Conservation (phyloP, 768 basidiomycete genomes). For the Lanmaoa rubissima region DNA sequence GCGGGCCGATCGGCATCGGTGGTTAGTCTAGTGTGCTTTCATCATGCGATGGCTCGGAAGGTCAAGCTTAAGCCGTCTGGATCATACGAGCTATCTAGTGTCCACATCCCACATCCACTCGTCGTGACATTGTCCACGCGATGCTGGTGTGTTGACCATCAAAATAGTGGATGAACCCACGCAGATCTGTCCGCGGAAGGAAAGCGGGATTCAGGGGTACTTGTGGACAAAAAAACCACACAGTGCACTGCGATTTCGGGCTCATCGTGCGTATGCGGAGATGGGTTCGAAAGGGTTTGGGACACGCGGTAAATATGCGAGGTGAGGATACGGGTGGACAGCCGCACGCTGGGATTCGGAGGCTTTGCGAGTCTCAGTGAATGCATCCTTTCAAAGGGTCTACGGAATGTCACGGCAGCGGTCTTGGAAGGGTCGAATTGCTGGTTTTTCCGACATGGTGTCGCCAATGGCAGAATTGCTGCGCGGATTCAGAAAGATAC, state of each 20-base stretch:
- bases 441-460: not conserved
- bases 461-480: not conserved
- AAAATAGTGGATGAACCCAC: not conserved
- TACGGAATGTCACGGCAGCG: not conserved
- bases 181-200: not conserved
- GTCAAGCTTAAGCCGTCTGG: not conserved
- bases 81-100: not conserved
- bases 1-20: conserved; percentile 26
- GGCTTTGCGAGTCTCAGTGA: not conserved
- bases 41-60: not conserved
- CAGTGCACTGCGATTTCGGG: not conserved
- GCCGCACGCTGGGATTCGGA: not conserved
- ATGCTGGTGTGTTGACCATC: not conserved
- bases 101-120: not conserved
- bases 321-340: not conserved
- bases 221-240: no score
- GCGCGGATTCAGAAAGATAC: not conserved
- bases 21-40: conserved; percentile 1
- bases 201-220: not conserved
- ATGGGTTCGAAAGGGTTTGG: not conserved
- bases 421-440: not conserved
- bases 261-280: not conserved
- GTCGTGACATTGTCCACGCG: not conserved
- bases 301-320: conserved; percentile 16
- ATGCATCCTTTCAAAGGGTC: not conserved